These are phyloP conservation scores for Postia placenta DNA, from an alignment of 768 basidiomycete species.

Conservation along the genomic window DNA sequence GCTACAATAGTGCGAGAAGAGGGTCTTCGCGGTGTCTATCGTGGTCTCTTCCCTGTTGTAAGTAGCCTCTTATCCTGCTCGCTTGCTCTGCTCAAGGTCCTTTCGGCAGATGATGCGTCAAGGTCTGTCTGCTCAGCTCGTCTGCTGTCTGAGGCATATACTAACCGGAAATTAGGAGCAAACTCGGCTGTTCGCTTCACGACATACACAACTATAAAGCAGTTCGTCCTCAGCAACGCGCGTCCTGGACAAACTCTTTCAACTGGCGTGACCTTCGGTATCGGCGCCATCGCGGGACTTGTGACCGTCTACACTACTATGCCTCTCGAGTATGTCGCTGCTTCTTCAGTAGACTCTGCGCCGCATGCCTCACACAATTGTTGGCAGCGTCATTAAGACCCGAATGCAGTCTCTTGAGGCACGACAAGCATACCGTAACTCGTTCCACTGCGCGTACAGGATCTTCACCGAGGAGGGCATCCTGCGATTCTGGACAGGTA, in stretches of 20 bases:
- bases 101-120: constrained; percentile 83
- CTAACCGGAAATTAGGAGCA: constrained; percentile 43
- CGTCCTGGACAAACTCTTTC: constrained; percentile 84
- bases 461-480: constrained; percentile 93
- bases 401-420: constrained; percentile 95
- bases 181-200: constrained; percentile 97
- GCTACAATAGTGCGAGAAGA: constrained; percentile 74
- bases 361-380: neutral
- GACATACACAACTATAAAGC: constrained; percentile 90
- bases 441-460: constrained; percentile 93
- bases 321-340: constrained; percentile 73
- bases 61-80: constrained; percentile 17
- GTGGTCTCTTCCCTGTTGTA: constrained; percentile 92
- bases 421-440: constrained; percentile 78
- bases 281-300: constrained; percentile 89
- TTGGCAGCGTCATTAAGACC: constrained; percentile 85
- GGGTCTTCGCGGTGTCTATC: constrained; percentile 79
- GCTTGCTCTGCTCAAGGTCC: neutral
- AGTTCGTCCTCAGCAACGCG: constrained; percentile 80
- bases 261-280: constrained; percentile 84
- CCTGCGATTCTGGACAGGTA: constrained; percentile 92
- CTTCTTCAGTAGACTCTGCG: too few species aligned
- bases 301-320: constrained; percentile 92
- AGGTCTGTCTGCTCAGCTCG: constrained; percentile 39
- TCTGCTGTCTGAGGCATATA: neutral